Evolutionary conservation across 345 rosid genomes (phyloP).

Genomic region (Eucalyptus melliodora): DNA sequence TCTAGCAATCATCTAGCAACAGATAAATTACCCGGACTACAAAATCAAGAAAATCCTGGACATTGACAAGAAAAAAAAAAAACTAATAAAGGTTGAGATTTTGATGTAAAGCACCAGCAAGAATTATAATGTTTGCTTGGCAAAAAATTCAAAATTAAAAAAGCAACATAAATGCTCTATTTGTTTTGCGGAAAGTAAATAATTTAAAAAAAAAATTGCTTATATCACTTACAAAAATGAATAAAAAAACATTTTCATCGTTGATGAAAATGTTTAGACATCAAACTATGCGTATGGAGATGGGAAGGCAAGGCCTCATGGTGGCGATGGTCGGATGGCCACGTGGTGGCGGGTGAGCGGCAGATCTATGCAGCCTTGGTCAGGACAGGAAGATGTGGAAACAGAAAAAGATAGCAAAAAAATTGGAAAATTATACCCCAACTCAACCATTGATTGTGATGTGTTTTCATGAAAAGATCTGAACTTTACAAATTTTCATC

Average conservation of each 20-base stretch:
- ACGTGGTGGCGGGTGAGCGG: background rate
- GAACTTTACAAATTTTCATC: too few species aligned
- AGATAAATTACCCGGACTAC: background rate
- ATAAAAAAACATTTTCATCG: too few species aligned
- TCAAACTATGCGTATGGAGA: accelerated
- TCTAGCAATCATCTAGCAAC: background rate
- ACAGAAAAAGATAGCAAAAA: background rate
- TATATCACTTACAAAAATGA: accelerated
- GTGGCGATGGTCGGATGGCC: background rate
- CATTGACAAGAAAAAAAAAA: background rate
- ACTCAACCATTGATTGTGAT: too few species aligned
- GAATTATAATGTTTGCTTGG: too few species aligned
- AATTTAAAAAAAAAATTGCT: too few species aligned
- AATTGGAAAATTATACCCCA: background rate
- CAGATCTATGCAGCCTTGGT: background rate
- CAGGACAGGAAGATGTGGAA: background rate
- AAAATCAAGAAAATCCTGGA: background rate
- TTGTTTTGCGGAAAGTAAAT: accelerated
- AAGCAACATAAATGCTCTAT: too few species aligned
- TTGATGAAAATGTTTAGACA: too few species aligned
- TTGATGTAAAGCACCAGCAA: background rate
- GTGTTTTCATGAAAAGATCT: too few species aligned
- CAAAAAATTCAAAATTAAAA: too few species aligned
- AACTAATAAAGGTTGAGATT: background rate
- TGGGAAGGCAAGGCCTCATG: background rate